A percentile compares a stretch with the other conserved stretches of the same genome.
Evolutionary conservation across 192 early-diverging fungal species (phyloP).

Genomic region (Phycomyces nitens): DNA sequence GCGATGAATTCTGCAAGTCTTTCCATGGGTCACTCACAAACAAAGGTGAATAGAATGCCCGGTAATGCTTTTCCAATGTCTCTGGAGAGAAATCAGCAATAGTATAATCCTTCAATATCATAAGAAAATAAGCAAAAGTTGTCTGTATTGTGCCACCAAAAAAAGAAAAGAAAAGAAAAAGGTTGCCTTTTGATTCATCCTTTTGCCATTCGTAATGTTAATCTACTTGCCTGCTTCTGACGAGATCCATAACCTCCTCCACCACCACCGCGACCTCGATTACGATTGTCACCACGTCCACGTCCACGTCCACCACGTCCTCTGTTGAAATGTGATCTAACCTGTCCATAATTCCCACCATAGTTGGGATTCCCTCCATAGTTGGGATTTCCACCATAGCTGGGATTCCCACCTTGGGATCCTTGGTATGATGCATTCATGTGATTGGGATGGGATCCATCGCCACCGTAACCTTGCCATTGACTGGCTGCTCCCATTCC

Average conservation of each 20-base stretch:
- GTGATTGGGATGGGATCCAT: too few relatives aligned
- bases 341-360: too few relatives aligned
- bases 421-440: too few relatives aligned
- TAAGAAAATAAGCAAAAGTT: too few relatives aligned
- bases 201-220: neutral
- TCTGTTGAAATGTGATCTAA: neutral
- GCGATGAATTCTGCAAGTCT: neutral
- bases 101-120: too few relatives aligned
- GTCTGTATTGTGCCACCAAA: neutral
- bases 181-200: neutral
- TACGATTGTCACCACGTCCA: neutral
- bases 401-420: too few relatives aligned
- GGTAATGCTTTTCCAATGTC: neutral
- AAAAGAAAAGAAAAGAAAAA: too few relatives aligned
- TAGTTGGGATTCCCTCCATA: too few relatives aligned
- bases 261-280: neutral
- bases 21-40: conserved; percentile 16
- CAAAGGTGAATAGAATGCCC: conserved; percentile 4
- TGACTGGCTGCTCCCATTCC: too few relatives aligned
- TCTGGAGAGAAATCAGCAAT: conserved; percentile 12
- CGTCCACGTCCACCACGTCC: neutral
- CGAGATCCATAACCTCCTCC: neutral
- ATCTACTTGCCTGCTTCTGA: too few relatives aligned
- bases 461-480: too few relatives aligned
- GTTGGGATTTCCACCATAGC: too few relatives aligned